Evolutionary conservation across 108 stramenopile genomes (phyloP), one percentile per base, ranked within the genome.

Genomic region (Cyclostephanos invisitatus): DNA sequence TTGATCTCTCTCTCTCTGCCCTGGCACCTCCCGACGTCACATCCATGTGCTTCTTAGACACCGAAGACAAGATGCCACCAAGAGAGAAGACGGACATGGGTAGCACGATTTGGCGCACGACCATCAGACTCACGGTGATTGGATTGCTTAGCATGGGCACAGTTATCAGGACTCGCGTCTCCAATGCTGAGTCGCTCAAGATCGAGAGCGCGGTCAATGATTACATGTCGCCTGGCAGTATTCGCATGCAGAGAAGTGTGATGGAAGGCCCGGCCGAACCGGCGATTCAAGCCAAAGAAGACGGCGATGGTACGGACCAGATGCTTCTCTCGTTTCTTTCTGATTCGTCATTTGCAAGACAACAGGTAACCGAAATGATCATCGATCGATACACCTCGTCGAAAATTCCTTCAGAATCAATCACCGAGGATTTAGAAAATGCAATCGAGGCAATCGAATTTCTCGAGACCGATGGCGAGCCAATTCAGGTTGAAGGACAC

Each of bases 361-460:
- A 57, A 29, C 28, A 57, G 56, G 20, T 57, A 35, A 35, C 17
- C 2, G 56, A 57, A 35, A 15, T 57, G 25, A 32, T 57, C 28
- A 57, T 57, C 32, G 29, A 57, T 28, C 56, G n/a, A 32, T 57
- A 57, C 29, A 29, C 17, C 27, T 32, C 56, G 4, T 17, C 56
- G 17, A 7, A n/a, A 14, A 32, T 15, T 29, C 56, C 56, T 3
- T 27, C 27, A 17, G 10, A 57, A n/a, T 15, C 14, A 2, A 14
- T 35, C 7, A 5, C 25, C 17, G 56, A 57, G 11, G 29, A 32
- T 4, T 37, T 74, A n/a, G 73, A 74, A 5, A 47, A 20, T 36
- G 73, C 73, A 18, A 24, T 74, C 38, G 62, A 66, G 44, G 73
- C 73, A 14, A 48, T 74, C n/a, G 36, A 64, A 9, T 36, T 66